phyloP scores from a whole-genome alignment of 2,329 filamentous ascomycete genomes.

The Dothistroma pini region DNA sequence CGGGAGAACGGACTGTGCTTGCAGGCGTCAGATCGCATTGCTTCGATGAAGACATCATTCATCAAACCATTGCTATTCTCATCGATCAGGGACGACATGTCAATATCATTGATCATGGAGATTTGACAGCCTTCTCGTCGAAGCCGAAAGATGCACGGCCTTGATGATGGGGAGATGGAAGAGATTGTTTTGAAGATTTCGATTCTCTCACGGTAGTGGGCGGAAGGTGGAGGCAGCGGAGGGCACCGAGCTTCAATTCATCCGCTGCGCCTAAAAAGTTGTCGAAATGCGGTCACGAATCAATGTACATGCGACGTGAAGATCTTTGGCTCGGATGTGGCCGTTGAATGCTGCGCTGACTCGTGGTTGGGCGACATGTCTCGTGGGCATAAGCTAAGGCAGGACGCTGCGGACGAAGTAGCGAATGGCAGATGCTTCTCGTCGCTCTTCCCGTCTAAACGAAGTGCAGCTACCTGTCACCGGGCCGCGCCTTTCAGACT shows the following conservation, averaged over 20 bases:
- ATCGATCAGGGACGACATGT: background rate
- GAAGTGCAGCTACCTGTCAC: background rate
- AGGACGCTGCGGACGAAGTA: no score
- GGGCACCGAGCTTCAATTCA: background rate
- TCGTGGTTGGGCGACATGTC: no score
- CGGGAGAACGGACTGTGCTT: background rate
- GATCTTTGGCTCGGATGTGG: background rate
- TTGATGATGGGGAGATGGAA: background rate
- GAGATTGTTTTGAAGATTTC: background rate
- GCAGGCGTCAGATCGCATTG: background rate
- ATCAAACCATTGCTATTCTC: background rate
- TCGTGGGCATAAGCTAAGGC: background rate
- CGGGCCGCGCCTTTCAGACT: no score
- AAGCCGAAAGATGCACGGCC: background rate
- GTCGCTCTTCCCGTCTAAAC: no score
- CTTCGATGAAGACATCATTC: background rate
- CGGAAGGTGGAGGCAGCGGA: background rate
- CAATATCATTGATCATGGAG: background rate
- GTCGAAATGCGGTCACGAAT: background rate
- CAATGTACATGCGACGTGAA: background rate
- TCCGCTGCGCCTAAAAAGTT: background rate
- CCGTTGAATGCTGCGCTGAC: background rate
- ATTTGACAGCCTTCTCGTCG: background rate
- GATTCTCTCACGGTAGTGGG: background rate
- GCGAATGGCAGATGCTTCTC: no score